phyloP scores from a whole-genome alignment of 164 flowering plant genomes.

The Vitis vinifera region DNA sequence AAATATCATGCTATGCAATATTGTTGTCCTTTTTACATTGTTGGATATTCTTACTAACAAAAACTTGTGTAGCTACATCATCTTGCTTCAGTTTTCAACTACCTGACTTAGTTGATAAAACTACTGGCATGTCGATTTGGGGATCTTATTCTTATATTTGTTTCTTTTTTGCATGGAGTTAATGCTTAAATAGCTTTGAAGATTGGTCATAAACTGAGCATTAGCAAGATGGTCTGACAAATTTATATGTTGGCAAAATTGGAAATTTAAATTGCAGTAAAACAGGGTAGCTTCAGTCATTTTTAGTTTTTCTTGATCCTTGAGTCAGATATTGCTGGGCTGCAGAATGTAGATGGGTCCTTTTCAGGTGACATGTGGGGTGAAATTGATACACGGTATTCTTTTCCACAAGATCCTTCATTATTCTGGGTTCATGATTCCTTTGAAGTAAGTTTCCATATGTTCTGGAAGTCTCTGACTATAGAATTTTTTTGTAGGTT shows the following conservation, averaged over 20 bases:
- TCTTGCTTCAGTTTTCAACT: no score
- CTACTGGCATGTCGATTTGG: no score
- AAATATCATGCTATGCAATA: no score
- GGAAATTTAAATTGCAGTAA: background rate
- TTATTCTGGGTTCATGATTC: background rate
- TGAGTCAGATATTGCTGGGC: conserved; percentile 56
- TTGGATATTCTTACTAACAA: no score
- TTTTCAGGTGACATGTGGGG: conserved; percentile 97
- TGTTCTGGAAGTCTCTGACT: background rate
- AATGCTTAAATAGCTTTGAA: no score
- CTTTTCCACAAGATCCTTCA: background rate
- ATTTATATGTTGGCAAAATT: background rate
- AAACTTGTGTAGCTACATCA: no score
- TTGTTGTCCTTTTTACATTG: no score
- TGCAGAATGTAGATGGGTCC: conserved; percentile 96
- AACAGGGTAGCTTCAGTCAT: background rate
- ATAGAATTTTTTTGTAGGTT: conserved; percentile 45
- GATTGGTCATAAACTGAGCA: no score
- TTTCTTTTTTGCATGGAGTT: no score
- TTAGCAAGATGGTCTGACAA: no score
- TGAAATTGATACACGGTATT: conserved; percentile 84
- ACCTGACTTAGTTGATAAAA: no score
- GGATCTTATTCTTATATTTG: no score
- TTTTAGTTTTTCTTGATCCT: conserved; percentile 33
- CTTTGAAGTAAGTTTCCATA: background rate